Evolutionary conservation across 805 yeast genomes (phyloP).

Genomic region (Candida michaelii): DNA sequence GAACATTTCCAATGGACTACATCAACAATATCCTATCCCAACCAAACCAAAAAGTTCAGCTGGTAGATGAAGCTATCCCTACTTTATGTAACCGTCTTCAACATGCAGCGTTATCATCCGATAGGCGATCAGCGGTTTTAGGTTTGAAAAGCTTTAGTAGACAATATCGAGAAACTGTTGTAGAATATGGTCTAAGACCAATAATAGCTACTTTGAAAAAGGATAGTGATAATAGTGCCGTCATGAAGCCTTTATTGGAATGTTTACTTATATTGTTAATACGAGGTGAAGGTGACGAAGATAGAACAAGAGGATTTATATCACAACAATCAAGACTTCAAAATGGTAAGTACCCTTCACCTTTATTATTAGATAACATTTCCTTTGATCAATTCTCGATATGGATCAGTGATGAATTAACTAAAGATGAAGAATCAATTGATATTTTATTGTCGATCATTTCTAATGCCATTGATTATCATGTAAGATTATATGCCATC

Average conservation of each 20-base stretch:
- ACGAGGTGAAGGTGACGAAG: constrained; percentile 62
- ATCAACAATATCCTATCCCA: constrained; percentile 36
- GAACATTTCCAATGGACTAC: constrained; percentile 29
- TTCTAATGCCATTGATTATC: constrained; percentile 61
- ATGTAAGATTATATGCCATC: constrained; percentile 73
- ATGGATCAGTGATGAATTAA: constrained; percentile 94
- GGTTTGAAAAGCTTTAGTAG: constrained; percentile 87
- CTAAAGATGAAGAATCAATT: constrained; percentile 47
- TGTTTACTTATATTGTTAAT: constrained; percentile 80
- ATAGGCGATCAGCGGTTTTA: constrained; percentile 86
- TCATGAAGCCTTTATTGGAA: constrained; percentile 79
- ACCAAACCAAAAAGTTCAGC: constrained; percentile 34
- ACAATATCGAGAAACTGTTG: constrained; percentile 85
- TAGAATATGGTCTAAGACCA: constrained; percentile 80
- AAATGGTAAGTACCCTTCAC: constrained; percentile 79
- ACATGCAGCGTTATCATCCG: constrained; percentile 78
- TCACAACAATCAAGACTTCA: constrained; percentile 71
- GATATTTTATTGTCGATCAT: constrained; percentile 41
- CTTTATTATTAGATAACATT: constrained; percentile 55
- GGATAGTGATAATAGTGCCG: constrained; percentile 68
- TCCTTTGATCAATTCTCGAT: constrained; percentile 80
- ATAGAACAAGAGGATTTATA: constrained; percentile 67
- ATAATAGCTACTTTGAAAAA: constrained; percentile 62
- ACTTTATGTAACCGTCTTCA: constrained; percentile 84
- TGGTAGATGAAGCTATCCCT: constrained; percentile 81